Evolutionary conservation across 352 stramenopile genomes (phyloP).

Genomic region (Aphanomyces euteiches): DNA sequence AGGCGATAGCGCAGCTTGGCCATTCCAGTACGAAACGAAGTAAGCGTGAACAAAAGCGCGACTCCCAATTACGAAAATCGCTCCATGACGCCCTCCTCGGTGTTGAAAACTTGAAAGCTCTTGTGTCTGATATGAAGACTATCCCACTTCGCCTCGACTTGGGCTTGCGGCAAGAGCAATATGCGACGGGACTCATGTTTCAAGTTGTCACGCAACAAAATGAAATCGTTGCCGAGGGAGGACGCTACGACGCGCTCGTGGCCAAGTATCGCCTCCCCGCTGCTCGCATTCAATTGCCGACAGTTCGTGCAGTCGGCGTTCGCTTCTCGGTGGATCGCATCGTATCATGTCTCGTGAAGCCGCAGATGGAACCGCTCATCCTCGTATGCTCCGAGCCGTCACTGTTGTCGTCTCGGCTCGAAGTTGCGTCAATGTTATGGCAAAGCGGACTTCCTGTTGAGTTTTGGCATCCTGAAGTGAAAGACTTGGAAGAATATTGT

Average conservation of each 20-base stretch:
- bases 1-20: neutral
- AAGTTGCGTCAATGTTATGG: slow-evolving; percentile 77
- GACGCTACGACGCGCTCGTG: slow-evolving; percentile 77
- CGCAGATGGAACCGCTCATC: slow-evolving; percentile 34
- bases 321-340: slow-evolving; percentile 86
- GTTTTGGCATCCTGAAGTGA: slow-evolving; percentile 77
- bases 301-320: slow-evolving; percentile 74
- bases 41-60: slow-evolving; percentile 53
- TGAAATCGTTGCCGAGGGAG: slow-evolving; percentile 75
- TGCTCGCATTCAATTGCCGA: slow-evolving; percentile 63
- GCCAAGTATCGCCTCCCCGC: slow-evolving; percentile 79
- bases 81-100: slow-evolving; percentile 71
- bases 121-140: slow-evolving; percentile 28
- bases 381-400: slow-evolving; percentile 80
- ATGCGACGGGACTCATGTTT: slow-evolving; percentile 79
- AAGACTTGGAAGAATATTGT: slow-evolving; percentile 82
- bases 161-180: slow-evolving; percentile 67
- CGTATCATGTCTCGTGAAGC: slow-evolving; percentile 53
- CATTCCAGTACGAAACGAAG: slow-evolving; percentile 13
- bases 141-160: slow-evolving; percentile 70
- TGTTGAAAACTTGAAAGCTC: slow-evolving; percentile 56
- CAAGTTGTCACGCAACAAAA: slow-evolving; percentile 59
- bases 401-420: slow-evolving; percentile 69
- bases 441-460: slow-evolving; percentile 64
- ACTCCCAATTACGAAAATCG: slow-evolving; percentile 53